Conservation (phyloP, 2,329 filamentous ascomycete genomes). For the Aspergillus alliaceus region DNA sequence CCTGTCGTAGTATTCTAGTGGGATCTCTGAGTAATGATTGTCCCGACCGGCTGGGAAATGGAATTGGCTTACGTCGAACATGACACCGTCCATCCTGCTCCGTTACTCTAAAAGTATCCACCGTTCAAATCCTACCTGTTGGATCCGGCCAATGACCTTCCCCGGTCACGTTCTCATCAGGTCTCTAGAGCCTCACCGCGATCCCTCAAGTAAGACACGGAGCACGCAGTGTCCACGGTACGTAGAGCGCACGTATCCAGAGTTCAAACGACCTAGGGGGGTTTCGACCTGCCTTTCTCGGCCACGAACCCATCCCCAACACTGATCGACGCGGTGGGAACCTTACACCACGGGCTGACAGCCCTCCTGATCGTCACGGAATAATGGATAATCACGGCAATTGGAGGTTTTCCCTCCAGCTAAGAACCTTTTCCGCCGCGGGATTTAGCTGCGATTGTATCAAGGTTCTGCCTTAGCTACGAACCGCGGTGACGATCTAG, state of each 20-base stretch:
- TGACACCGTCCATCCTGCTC: no score
- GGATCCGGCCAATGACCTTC: no score
- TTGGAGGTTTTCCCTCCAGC: not conserved
- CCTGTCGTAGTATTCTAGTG: not conserved
- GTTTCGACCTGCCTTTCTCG: not conserved
- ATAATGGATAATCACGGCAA: not conserved
- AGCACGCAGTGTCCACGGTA: not conserved
- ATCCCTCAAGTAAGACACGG: no score
- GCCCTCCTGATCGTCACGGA: not conserved
- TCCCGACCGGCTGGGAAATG: no score
- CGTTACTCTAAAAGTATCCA: no score
- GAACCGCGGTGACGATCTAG: not conserved
- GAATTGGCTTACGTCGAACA: no score
- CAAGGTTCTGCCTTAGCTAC: slow-evolving; percentile 1
- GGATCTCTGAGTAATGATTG: not conserved
- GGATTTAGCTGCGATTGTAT: not conserved
- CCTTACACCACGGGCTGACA: not conserved
- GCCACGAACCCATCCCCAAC: not conserved
- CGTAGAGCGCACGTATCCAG: not conserved
- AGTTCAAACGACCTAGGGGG: not conserved
- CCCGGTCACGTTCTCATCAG: not conserved
- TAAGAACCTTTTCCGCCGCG: not conserved
- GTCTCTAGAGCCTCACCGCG: not conserved
- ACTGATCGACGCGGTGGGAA: not conserved
- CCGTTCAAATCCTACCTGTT: no score